phyloP scores from a whole-genome alignment of 2,329 filamentous ascomycete genomes.

The Colletotrichum higginsianum region DNA sequence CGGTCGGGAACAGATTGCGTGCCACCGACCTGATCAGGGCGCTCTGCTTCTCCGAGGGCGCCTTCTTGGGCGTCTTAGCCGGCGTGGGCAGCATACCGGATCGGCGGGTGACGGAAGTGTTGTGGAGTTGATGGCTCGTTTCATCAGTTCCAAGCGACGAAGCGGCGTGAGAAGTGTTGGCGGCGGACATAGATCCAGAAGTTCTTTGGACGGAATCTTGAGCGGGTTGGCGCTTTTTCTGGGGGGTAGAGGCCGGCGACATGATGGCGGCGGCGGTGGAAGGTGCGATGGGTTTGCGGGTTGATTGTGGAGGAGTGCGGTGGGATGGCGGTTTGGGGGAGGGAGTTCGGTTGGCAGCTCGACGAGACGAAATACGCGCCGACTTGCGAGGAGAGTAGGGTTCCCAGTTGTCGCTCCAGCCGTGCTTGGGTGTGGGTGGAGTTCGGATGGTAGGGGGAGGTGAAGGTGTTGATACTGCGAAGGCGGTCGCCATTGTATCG shows the following conservation, averaged over 20 bases:
- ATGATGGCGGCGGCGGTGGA: conserved; percentile 46
- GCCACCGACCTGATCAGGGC: conserved; percentile 69
- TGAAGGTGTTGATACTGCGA: conserved; percentile 70
- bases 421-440: conserved; percentile 78
- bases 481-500: conserved; percentile 40
- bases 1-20: conserved; percentile 73
- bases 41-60: conserved; percentile 64
- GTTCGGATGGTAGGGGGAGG: conserved; percentile 72
- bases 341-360: conserved; percentile 67
- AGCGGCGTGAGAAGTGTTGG: conserved; percentile 60
- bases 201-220: conserved; percentile 65
- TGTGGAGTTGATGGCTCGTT: conserved; percentile 38
- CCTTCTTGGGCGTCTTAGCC: conserved; percentile 82
- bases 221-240: conserved; percentile 64
- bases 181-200: conserved; percentile 60
- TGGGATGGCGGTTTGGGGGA: conserved; percentile 61
- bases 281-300: conserved; percentile 50
- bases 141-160: conserved; percentile 56
- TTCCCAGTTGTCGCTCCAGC: conserved; percentile 78
- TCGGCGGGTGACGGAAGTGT: conserved; percentile 51
- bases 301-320: conserved; percentile 54
- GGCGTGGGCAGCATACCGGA: conserved; percentile 81
- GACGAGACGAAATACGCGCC: conserved; percentile 73
- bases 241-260: conserved; percentile 47
- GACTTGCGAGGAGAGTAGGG: conserved; percentile 82